phyloP scores from a whole-genome alignment of 2,329 filamentous ascomycete species.

The Calonectria crousiana region DNA sequence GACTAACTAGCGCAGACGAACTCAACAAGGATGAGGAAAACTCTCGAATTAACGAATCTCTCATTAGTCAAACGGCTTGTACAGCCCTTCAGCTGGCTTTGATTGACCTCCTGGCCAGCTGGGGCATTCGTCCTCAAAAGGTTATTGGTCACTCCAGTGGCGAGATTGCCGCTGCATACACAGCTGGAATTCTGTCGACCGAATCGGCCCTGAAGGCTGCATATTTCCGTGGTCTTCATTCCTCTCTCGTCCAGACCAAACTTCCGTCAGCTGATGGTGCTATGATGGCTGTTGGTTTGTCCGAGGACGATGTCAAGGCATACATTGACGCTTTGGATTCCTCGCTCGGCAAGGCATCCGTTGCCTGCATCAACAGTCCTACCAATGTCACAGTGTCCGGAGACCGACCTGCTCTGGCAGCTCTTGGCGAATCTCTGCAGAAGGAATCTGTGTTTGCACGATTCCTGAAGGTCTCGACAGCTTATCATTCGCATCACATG shows the following conservation, averaged over 20 bases:
- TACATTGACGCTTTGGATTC: not conserved
- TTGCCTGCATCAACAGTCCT: constrained; percentile 63
- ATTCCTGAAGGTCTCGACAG: constrained; percentile 58
- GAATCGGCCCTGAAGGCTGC: constrained; percentile 59
- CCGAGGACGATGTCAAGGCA: not conserved
- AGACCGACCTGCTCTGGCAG: constrained; percentile 55
- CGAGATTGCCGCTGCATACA: constrained; percentile 61
- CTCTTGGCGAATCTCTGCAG: constrained; percentile 49
- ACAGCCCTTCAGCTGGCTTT: constrained; percentile 61
- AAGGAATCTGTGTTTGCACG: constrained; percentile 58
- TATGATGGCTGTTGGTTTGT: constrained; percentile 42
- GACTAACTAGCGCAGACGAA: not conserved
- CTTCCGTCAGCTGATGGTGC: constrained; percentile 21
- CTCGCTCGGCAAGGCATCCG: constrained; percentile 27
- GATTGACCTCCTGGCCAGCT: constrained; percentile 56
- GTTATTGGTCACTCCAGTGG: constrained; percentile 60
- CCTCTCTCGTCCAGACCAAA: constrained; percentile 51
- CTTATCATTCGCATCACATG: constrained; percentile 67
- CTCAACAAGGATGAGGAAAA: not conserved
- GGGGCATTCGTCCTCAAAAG: constrained; percentile 51
- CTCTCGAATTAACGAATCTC: constrained; percentile 45
- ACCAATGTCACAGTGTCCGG: constrained; percentile 62
- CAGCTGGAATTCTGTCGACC: constrained; percentile 47
- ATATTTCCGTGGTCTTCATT: constrained; percentile 57
- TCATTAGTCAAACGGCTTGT: constrained; percentile 54